Evolutionary conservation across 495 filamentous ascomycete species (phyloP).

Genomic region (Daldinia childiae): DNA sequence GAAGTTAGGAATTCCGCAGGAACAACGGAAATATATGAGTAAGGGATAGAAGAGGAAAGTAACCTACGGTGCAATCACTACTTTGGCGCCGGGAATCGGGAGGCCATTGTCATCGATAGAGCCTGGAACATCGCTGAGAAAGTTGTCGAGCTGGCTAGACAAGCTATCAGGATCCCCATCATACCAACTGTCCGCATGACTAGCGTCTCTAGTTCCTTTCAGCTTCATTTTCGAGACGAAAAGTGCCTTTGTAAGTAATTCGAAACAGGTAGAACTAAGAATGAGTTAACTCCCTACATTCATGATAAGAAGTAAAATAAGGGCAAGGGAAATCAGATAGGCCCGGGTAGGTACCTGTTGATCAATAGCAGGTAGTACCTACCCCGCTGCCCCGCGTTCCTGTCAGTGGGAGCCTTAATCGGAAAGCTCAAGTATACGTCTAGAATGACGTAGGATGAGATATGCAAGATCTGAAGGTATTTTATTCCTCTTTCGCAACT

Average conservation of each 20-base stretch:
- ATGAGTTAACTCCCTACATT: background rate
- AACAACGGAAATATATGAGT: slow-evolving; percentile 6
- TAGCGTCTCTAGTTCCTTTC: slow-evolving; percentile 67
- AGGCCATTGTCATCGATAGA: slow-evolving; percentile 67
- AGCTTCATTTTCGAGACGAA: slow-evolving; percentile 38
- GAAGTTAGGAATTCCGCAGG: slow-evolving; percentile 24
- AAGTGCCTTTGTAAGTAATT: slow-evolving; percentile 4
- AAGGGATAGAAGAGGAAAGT: slow-evolving; percentile 9
- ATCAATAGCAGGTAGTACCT: slow-evolving; percentile 29
- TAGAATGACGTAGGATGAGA: slow-evolving; percentile 21
- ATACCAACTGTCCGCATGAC: slow-evolving; percentile 79
- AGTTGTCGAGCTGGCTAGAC: slow-evolving; percentile 76
- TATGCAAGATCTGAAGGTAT: slow-evolving; percentile 8
- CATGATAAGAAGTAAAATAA: background rate
- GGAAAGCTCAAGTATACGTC: slow-evolving; percentile 15
- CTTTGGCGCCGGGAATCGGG: slow-evolving; percentile 78
- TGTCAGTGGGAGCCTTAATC: slow-evolving; percentile 21
- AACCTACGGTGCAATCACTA: slow-evolving; percentile 96
- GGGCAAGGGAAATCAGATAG: slow-evolving; percentile 21
- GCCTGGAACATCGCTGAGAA: slow-evolving; percentile 76
- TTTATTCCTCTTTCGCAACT: background rate
- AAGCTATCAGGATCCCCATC: slow-evolving; percentile 66
- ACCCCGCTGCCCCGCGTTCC: slow-evolving; percentile 41
- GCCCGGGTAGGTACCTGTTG: slow-evolving; percentile 33
- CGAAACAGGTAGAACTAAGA: background rate